A percentile compares a stretch with the other conserved stretches of the same genome.
These are phyloP conservation scores for Allantophomopsis lycopodina DNA, from an alignment of 2,329 filamentous ascomycete species.

Conservation along the genomic window DNA sequence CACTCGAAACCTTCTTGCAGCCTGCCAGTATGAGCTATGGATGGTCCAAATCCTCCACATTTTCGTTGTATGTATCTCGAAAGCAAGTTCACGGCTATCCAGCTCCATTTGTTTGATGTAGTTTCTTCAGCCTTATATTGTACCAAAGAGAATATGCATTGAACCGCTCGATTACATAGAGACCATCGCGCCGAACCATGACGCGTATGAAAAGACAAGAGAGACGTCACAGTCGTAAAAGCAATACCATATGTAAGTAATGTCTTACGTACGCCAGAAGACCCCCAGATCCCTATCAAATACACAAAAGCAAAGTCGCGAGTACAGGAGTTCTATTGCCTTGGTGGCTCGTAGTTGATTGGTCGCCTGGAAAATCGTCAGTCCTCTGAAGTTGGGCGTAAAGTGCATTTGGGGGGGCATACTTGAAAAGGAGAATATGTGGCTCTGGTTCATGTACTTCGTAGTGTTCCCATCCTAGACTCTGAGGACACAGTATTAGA, in stretches of 20 bases:
- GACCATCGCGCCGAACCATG: background rate
- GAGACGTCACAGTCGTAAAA: slow-evolving; percentile 19
- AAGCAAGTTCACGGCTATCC: no score
- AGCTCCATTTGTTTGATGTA: no score
- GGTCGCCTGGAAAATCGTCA: slow-evolving; percentile 14
- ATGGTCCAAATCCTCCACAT: no score
- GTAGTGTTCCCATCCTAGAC: slow-evolving; percentile 97
- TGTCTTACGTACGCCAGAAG: slow-evolving; percentile 11
- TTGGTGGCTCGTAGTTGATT: slow-evolving; percentile 11
- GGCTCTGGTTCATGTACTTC: slow-evolving; percentile 98
- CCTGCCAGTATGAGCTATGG: no score
- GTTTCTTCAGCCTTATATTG: no score
- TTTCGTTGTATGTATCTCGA: no score
- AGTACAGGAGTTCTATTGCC: slow-evolving; percentile 12
- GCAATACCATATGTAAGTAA: slow-evolving; percentile 12
- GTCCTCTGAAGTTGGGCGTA: slow-evolving; percentile 2
- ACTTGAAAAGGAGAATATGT: slow-evolving; percentile 98
- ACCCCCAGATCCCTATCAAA: slow-evolving; percentile 2
- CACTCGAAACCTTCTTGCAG: no score
- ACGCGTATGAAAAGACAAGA: slow-evolving; percentile 13
- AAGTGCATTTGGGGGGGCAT: slow-evolving; percentile 23
- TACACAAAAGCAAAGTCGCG: slow-evolving; percentile 9
- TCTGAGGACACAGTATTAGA: slow-evolving; percentile 36
- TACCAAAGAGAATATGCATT: background rate
- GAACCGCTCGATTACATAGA: slow-evolving; percentile 1